A percentile compares a stretch with the other conserved stretches of the same genome.
These are phyloP conservation scores for Coleophoma eucalyptorum DNA, from an alignment of 2,329 filamentous ascomycete genomes.

Conservation along the genomic window DNA sequence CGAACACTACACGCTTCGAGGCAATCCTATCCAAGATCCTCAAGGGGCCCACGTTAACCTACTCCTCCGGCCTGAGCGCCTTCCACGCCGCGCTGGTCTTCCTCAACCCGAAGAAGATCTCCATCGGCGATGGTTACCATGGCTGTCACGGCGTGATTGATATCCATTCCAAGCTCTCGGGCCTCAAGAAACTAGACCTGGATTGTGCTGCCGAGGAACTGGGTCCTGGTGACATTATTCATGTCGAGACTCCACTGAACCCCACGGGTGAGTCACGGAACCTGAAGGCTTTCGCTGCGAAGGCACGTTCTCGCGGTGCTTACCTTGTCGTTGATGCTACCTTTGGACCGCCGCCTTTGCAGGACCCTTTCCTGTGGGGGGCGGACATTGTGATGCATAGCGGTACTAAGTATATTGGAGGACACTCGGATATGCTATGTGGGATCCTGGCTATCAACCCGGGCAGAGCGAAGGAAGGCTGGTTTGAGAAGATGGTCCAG, in stretches of 20 bases:
- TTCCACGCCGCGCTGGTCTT: conserved; percentile 86
- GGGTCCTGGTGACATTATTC: conserved; percentile 75
- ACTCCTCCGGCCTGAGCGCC: conserved; percentile 79
- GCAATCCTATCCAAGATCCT: conserved; percentile 73
- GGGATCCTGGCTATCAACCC: conserved; percentile 71
- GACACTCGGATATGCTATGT: conserved; percentile 90
- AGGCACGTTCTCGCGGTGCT: conserved; percentile 70
- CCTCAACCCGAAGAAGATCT: conserved; percentile 77
- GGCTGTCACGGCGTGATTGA: conserved; percentile 84
- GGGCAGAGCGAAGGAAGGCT: conserved; percentile 42
- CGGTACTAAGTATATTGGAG: conserved; percentile 94
- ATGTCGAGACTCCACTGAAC: conserved; percentile 92
- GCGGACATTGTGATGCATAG: conserved; percentile 89
- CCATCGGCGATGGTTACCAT: conserved; percentile 85
- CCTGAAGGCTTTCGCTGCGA: conserved; percentile 66
- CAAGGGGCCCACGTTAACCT: conserved; percentile 67
- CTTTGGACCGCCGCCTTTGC: conserved; percentile 85
- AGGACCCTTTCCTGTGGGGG: conserved; percentile 78
- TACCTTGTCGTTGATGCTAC: conserved; percentile 84
- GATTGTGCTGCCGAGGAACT: conserved; percentile 64
- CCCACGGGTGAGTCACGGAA: conserved; percentile 79
- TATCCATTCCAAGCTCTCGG: conserved; percentile 71
- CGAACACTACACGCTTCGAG: conserved; percentile 83
- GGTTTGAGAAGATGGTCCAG: conserved; percentile 54
- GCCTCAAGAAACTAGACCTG: conserved; percentile 68